Conservation (phyloP, 495 filamentous ascomycete species). For the Aspergillus panamensis region DNA sequence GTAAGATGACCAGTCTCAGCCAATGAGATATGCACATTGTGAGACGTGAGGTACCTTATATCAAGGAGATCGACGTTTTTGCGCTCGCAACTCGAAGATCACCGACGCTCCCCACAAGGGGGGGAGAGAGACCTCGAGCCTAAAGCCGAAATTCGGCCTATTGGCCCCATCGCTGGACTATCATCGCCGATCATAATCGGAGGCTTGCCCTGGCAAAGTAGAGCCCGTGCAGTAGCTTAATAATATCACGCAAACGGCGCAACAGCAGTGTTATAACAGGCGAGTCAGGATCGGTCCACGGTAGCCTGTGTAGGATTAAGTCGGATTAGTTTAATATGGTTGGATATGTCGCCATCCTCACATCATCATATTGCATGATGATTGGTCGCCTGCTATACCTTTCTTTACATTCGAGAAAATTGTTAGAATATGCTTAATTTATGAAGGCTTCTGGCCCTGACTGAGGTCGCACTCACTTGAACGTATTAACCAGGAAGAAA, state of each 20-base stretch:
- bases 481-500: background rate
- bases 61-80: background rate
- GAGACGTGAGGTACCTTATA: background rate
- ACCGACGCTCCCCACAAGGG: background rate
- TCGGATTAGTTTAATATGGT: constrained; percentile 17
- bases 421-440: background rate
- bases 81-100: background rate
- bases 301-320: background rate
- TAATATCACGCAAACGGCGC: constrained; percentile 22
- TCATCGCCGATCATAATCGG: background rate
- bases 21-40: constrained; percentile 6
- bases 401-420: background rate
- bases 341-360: constrained; percentile 21
- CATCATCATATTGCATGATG: constrained; percentile 12
- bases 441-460: background rate
- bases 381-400: background rate
- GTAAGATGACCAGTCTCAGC: constrained; percentile 5
- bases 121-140: background rate
- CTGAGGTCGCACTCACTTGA: background rate
- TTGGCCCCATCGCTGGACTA: background rate
- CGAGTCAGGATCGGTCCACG: constrained; percentile 12
- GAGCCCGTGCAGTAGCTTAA: background rate
- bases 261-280: constrained; percentile 20
- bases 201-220: background rate
- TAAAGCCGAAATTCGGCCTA: background rate